Evolutionary conservation across 768 basidiomycete genomes (phyloP), one percentile per base, ranked within the genome.

Genomic region (Mycena metata): DNA sequence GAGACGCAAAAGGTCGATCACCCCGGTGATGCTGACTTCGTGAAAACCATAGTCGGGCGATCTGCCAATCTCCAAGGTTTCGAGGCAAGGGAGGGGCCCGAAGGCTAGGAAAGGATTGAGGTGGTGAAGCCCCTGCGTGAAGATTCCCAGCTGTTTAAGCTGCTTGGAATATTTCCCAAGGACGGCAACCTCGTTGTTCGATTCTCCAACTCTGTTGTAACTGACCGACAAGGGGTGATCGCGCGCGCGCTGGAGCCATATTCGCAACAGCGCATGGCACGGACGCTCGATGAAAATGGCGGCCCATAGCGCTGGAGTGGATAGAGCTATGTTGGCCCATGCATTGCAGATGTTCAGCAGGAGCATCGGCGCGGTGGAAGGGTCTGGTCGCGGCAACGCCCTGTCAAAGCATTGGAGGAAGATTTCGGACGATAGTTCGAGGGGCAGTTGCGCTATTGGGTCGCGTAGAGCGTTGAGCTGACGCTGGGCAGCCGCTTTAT

Each of bases 361-460:
- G 19, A 54, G 52, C 19, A 54, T 54, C 19, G 35, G 52, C 33
- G 52, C 5, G 7, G 17, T 12, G 8, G 6, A 12, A 54, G 33
- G 12, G 30, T 36, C 35, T 15, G 52, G 33, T 10, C 10, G 19
- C 19, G 33, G 17, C 24, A 24, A 21, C 45, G 11, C 4, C 11
- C 4, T 16, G 15, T 12, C 33, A 21, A 54, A 9, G 19, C 52
- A 54, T 21, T n/a, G 33, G 52, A 54, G 52, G 33, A 54, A 54
- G 17, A 54, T 54, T 36, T 54, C 35, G 15, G 52, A 54, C 17
- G 52, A 54, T n/a, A 54, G 10, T 54, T 54, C 52, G 52, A 54
- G 52, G 13, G 52, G 52, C 16, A 36, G 19, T n/a, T 33, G 52
- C 12, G 52, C 52, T 10, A 54, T 17, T 16, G 52, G 35, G 36